Evolutionary conservation across 768 basidiomycete genomes (phyloP).

Genomic region (Cubamyces lactineus): DNA sequence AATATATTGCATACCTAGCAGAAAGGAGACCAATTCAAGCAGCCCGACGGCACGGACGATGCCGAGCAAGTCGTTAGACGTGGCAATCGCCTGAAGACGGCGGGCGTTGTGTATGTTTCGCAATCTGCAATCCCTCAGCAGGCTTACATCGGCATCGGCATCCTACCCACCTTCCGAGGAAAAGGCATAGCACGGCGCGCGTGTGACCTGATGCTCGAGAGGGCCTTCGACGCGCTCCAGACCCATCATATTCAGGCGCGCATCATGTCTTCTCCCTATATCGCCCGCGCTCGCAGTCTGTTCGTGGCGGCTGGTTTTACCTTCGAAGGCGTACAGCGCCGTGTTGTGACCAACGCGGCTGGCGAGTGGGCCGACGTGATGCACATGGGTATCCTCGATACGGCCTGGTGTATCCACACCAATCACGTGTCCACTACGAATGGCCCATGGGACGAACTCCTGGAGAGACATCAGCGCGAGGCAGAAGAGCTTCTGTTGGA

Average conservation of each 20-base stretch:
- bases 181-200: slow-evolving; percentile 52
- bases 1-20: no score
- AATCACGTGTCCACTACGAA: neutral
- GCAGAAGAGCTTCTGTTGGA: slow-evolving; percentile 28
- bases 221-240: slow-evolving; percentile 48
- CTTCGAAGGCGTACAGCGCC: slow-evolving; percentile 65
- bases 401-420: slow-evolving; percentile 27
- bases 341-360: slow-evolving; percentile 50
- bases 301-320: slow-evolving; percentile 58
- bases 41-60: neutral
- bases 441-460: slow-evolving; percentile 33
- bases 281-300: slow-evolving; percentile 47
- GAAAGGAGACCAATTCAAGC: no score
- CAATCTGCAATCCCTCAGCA: slow-evolving; percentile 40
- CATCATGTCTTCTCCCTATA: slow-evolving; percentile 45
- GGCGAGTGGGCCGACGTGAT: slow-evolving; percentile 35
- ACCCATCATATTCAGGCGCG: slow-evolving; percentile 60
- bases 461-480: slow-evolving; percentile 33
- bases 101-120: slow-evolving; percentile 30
- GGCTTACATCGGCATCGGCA: slow-evolving; percentile 58
- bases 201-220: slow-evolving; percentile 46
- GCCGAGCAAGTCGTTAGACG: neutral
- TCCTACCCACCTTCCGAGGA: slow-evolving; percentile 41
- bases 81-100: slow-evolving; percentile 1
- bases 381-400: slow-evolving; percentile 32